Evolutionary conservation across 2,329 filamentous ascomycete species (phyloP), one percentile per base, ranked within the genome.

Genomic region (Alternaria longipes): DNA sequence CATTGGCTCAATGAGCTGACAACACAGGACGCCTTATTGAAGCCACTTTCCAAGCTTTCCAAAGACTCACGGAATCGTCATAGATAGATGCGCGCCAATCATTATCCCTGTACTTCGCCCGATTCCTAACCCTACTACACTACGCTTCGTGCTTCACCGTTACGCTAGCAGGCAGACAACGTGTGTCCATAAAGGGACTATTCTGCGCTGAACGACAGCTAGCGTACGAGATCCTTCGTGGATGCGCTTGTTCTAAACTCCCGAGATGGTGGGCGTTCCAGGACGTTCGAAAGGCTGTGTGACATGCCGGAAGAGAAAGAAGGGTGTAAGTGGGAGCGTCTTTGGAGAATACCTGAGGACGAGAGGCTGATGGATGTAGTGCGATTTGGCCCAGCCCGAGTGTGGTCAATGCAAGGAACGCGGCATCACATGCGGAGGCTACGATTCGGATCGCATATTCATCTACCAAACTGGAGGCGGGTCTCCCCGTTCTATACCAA

Each of bases 381-480:
- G 88, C 74, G 88, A 88, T 76, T 87, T 89, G 64, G 83, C 85
- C 59, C 83, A 84, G 4, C 88, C 88, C 2, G 80, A 81, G 38
- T 90, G 88, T 74, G 83, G 82, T 56, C 89, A 89, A 71, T 90
- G 88, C 73, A 79, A 82, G 57, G 81, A 84, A 67, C 85, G 83
- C 67, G 85, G 86, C 22, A 81, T 86, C 45, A 75, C 83, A 59
- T 90, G 88, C 68, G 88, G 87, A 45, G 88, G 88, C 40, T 91
- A 90, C 74, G 84, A 88, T 70, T 81, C 85, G 40, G 84, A 89
- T 70, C 84, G 84, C 16, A 84, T 89, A 57, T 90, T 90, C 76
- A 88, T 90, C 12, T 62, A 67, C 54, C 65, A 74, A 36, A 58
- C 63, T 22, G 49, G 46, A 38, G 34, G 45, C 26, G 54, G 32